Evolutionary conservation across 371 early-diverging fungal genomes (phyloP).

Genomic region (Lichtheimia ornata): DNA sequence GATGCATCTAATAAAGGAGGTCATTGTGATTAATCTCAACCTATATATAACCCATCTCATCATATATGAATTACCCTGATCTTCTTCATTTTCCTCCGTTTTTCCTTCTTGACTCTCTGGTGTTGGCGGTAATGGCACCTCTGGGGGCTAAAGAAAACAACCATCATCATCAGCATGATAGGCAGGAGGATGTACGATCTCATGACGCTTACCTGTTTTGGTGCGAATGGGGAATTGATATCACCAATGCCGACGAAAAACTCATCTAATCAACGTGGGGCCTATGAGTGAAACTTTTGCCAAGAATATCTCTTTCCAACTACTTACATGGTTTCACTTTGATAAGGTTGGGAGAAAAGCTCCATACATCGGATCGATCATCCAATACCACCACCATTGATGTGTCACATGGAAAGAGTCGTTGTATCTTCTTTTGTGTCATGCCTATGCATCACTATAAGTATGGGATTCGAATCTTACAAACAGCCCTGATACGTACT

Average conservation of each 20-base stretch:
- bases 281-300: too few species aligned
- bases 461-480: neutral
- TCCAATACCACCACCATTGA: constrained; percentile 98
- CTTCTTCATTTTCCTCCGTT: neutral
- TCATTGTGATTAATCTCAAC: too few species aligned
- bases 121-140: constrained; percentile 4
- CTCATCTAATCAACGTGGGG: constrained; percentile 55
- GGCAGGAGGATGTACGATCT: too few species aligned
- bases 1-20: too few species aligned
- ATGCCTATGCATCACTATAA: constrained; percentile 53
- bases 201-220: constrained; percentile 34
- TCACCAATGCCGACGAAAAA: constrained; percentile 96
- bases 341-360: constrained; percentile 87
- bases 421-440: constrained; percentile 81
- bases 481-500: constrained; percentile 44
- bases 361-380: constrained; percentile 99
- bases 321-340: constrained; percentile 86
- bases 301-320: too few species aligned
- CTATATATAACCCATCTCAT: too few species aligned
- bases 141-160: neutral
- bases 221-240: constrained; percentile 77
- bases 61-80: neutral
- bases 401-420: constrained; percentile 95
- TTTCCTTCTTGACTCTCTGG: constrained; percentile 10
- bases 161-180: neutral